Conservation (phyloP, 441 rosid species). For the Brassica balearica region DNA sequence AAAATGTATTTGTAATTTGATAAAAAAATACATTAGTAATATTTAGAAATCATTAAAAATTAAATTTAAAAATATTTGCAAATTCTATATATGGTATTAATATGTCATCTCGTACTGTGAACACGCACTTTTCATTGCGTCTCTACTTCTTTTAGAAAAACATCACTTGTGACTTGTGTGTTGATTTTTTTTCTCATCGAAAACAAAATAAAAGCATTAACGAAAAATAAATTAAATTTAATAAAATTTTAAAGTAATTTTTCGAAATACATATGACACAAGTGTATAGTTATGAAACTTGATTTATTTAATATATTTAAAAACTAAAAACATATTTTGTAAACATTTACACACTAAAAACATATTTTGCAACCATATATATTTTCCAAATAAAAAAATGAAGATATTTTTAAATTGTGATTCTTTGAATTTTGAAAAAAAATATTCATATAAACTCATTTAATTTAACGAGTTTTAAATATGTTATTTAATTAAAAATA, state of each 20-base stretch:
- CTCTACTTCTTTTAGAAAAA: background rate
- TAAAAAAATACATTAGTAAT: background rate
- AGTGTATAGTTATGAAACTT: too few relatives aligned
- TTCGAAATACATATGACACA: too few relatives aligned
- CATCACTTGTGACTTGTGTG: slow-evolving; percentile 1
- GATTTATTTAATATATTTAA: too few relatives aligned
- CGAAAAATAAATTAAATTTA: background rate
- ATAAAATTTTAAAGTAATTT: background rate
- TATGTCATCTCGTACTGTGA: background rate
- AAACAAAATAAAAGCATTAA: background rate
- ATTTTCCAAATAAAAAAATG: too few relatives aligned
- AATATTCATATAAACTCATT: too few relatives aligned
- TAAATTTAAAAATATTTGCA: background rate
- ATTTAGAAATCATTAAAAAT: background rate
- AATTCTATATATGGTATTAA: background rate
- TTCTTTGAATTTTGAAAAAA: too few relatives aligned
- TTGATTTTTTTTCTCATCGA: background rate
- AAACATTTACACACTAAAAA: too few relatives aligned
- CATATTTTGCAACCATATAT: too few relatives aligned
- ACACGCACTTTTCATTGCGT: background rate
- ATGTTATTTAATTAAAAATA: too few relatives aligned
- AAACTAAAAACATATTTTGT: too few relatives aligned
- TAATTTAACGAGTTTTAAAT: too few relatives aligned
- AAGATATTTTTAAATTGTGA: too few relatives aligned
- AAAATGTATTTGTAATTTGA: background rate